phyloP scores from a whole-genome alignment of 495 filamentous ascomycete species.

The Podospora tetraspora region DNA sequence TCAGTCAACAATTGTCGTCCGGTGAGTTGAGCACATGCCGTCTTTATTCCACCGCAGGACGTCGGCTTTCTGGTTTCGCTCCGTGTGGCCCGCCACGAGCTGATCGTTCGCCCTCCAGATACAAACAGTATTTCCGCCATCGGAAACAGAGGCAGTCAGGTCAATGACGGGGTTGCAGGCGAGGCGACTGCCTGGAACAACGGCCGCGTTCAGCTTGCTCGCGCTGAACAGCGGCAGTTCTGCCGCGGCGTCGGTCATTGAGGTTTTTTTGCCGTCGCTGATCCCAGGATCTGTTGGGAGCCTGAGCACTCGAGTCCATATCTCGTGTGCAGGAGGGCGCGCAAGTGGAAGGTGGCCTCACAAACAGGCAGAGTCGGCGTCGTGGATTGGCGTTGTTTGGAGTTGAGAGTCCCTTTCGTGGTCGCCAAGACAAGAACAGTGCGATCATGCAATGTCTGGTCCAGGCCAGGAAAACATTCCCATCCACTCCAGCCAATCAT shows the following conservation, averaged over 20 bases:
- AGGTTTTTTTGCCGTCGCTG: not conserved
- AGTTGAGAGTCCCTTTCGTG: not conserved
- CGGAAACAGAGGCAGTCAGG: slow-evolving; percentile 66
- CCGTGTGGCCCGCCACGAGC: slow-evolving; percentile 40
- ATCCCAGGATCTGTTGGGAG: not conserved
- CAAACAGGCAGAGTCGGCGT: not conserved
- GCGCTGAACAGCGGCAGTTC: slow-evolving; percentile 39
- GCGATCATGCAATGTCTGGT: not conserved
- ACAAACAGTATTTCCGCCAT: slow-evolving; percentile 60
- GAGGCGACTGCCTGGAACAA: slow-evolving; percentile 42
- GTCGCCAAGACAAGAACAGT: not conserved
- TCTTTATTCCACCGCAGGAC: slow-evolving; percentile 72
- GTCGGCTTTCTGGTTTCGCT: slow-evolving; percentile 49
- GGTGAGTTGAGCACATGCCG: slow-evolving; percentile 44
- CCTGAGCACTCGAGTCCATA: slow-evolving; percentile 8
- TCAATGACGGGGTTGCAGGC: slow-evolving; percentile 80
- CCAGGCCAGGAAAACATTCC: not conserved
- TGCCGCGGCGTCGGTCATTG: not conserved
- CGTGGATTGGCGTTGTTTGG: not conserved
- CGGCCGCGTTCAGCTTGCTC: slow-evolving; percentile 37
- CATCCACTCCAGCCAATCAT: not conserved
- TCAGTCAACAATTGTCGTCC: slow-evolving; percentile 16
- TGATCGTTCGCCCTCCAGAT: slow-evolving; percentile 49
- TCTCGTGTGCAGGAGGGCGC: not conserved
- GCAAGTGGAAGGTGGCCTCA: not conserved